Conservation (phyloP, 2,329 filamentous ascomycete species). For the Trichoderma endophyticum region DNA sequence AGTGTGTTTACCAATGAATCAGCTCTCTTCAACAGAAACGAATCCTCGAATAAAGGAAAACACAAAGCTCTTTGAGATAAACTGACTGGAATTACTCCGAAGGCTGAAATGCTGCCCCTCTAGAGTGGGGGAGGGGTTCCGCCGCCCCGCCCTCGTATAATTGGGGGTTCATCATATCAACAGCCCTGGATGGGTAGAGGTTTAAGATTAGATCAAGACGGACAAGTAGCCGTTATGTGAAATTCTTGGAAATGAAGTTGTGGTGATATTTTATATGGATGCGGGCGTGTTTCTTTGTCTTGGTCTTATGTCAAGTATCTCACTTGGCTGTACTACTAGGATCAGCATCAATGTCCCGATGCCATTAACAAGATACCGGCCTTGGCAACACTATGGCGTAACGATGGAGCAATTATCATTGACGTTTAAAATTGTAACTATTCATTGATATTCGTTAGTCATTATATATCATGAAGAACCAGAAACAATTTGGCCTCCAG, state of each 20-base stretch:
- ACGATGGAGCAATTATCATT: background rate
- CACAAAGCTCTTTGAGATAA: background rate
- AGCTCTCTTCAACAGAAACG: background rate
- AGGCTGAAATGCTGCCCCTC: background rate
- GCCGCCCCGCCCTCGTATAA: background rate
- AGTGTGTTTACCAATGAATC: background rate
- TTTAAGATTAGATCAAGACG: background rate
- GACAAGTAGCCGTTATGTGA: background rate
- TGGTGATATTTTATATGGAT: background rate
- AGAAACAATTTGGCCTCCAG: background rate
- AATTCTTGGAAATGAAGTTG: background rate
- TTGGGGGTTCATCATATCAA: background rate
- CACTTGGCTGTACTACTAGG: background rate
- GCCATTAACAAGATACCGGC: background rate
- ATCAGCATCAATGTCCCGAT: background rate
- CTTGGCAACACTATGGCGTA: background rate
- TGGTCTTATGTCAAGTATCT: background rate
- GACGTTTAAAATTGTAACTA: background rate
- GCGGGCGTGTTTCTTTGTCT: background rate
- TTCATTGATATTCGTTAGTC: background rate
- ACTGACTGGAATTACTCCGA: background rate
- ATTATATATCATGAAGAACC: background rate
- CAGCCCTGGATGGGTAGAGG: background rate
- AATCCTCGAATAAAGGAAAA: background rate
- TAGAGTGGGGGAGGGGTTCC: constrained; percentile 9